phyloP scores from a whole-genome alignment of 192 early-diverging fungal genomes.

The Powellomyces hirtus region DNA sequence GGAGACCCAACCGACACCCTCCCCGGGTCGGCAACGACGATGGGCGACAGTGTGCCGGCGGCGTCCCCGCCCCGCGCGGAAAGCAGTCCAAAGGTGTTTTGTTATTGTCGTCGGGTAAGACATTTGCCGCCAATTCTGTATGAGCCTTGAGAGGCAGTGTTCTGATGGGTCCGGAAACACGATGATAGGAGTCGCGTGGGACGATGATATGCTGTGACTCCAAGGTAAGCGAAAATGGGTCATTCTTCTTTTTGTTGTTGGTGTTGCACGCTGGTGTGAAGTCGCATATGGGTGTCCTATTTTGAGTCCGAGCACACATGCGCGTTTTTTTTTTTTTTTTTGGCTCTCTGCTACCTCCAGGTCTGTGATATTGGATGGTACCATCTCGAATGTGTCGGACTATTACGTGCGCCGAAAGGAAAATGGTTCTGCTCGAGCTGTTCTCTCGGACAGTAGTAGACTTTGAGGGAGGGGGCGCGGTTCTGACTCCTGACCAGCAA shows the following conservation, averaged over 20 bases:
- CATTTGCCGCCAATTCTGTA: neutral
- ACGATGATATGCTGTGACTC: constrained; percentile 3
- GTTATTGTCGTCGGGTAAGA: constrained; percentile 8
- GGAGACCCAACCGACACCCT: neutral
- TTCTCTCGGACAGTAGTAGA: neutral
- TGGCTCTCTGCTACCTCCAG: neutral
- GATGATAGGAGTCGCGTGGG: neutral
- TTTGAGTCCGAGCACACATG: neutral
- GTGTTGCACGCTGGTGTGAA: too few relatives aligned
- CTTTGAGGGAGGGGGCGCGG: too few relatives aligned
- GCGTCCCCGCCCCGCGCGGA: neutral
- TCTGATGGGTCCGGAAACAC: too few relatives aligned
- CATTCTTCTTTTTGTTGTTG: too few relatives aligned
- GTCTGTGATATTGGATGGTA: neutral
- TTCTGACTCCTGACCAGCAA: too few relatives aligned
- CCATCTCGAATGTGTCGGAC: constrained; percentile 4
- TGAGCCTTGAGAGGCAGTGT: neutral
- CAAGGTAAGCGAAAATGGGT: neutral
- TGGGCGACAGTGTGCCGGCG: neutral
- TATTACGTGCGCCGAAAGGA: neutral
- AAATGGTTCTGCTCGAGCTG: neutral
- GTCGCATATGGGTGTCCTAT: neutral
- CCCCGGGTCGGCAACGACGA: neutral
- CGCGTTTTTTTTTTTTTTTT: neutral
- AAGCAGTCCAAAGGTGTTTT: neutral